Evolutionary conservation across 108 stramenopile genomes (phyloP).

Genomic region (Phaeodactylum tricornutum): DNA sequence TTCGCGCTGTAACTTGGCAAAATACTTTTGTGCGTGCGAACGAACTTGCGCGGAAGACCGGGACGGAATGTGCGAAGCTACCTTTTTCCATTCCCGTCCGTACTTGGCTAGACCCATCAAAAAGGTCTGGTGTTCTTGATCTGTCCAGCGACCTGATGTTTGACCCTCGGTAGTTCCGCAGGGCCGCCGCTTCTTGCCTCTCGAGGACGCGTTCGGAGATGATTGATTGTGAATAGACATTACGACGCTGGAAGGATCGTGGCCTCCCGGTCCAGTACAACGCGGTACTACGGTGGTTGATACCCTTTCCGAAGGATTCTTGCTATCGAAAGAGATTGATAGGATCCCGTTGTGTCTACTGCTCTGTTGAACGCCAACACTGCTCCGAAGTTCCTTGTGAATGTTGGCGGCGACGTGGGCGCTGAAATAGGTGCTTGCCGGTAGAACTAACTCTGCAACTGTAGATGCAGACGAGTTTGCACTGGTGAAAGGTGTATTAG

Average conservation of each 20-base stretch:
- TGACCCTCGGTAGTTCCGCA: constrained; percentile 10
- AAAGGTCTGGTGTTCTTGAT: constrained; percentile 85
- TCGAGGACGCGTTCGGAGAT: background rate
- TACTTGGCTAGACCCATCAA: constrained; percentile 71
- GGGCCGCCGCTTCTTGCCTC: background rate
- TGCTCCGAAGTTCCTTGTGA: too few relatives aligned
- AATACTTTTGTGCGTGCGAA: constrained; percentile 98
- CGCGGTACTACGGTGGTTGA: background rate
- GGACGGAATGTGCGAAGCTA: constrained; percentile 77
- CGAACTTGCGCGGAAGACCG: constrained; percentile 93
- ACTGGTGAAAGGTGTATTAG: too few relatives aligned
- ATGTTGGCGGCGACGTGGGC: too few relatives aligned
- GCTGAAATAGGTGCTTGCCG: too few relatives aligned
- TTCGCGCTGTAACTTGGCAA: constrained; percentile 65
- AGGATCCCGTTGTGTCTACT: background rate
- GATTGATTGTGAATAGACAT: background rate
- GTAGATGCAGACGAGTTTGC: too few relatives aligned
- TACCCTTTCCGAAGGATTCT: background rate
- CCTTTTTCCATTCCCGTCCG: constrained; percentile 91
- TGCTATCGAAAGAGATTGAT: background rate
- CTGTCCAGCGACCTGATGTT: constrained; percentile 83
- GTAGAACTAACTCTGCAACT: too few relatives aligned
- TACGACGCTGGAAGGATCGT: background rate
- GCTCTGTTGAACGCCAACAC: too few relatives aligned
- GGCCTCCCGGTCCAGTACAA: background rate